Evolutionary conservation across 257 asterid genomes (phyloP).

Genomic region (Penstemon davidsonii): DNA sequence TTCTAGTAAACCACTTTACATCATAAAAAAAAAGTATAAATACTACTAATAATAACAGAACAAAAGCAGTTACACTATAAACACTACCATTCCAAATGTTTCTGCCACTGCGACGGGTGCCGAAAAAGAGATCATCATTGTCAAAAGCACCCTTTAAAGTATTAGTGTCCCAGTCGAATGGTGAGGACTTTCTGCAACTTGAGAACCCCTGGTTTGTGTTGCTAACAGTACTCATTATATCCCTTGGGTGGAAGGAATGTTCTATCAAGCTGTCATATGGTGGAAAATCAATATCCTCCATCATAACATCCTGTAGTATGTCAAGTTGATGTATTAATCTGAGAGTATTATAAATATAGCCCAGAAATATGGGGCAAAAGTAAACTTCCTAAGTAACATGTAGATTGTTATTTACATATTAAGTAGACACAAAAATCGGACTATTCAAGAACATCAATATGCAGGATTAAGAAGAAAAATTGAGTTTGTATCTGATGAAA

Average conservation of each 20-base stretch:
- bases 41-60: constrained; percentile 19
- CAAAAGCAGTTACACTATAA: constrained; percentile 13
- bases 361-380: constrained; percentile 12
- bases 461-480: constrained; percentile 17
- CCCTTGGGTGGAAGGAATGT: constrained; percentile 42
- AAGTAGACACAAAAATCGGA: constrained; percentile 5
- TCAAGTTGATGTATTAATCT: constrained; percentile 19
- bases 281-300: constrained; percentile 47
- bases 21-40: constrained; percentile 14
- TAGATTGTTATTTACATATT: constrained; percentile 12
- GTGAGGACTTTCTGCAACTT: constrained; percentile 36
- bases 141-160: constrained; percentile 30
- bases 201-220: constrained; percentile 33
- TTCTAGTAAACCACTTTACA: constrained; percentile 16
- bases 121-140: constrained; percentile 39
- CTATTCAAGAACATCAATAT: constrained; percentile 7
- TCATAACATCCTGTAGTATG: constrained; percentile 41
- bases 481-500: background rate
- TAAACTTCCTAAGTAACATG: constrained; percentile 16
- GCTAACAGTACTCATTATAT: constrained; percentile 27
- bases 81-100: constrained; percentile 48
- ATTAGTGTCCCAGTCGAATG: constrained; percentile 30
- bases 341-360: constrained; percentile 16
- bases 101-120: constrained; percentile 30
- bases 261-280: constrained; percentile 33